Evolutionary conservation across 768 basidiomycete species (phyloP), one percentile per base, ranked within the genome.

Genomic region (Chiua virens): DNA sequence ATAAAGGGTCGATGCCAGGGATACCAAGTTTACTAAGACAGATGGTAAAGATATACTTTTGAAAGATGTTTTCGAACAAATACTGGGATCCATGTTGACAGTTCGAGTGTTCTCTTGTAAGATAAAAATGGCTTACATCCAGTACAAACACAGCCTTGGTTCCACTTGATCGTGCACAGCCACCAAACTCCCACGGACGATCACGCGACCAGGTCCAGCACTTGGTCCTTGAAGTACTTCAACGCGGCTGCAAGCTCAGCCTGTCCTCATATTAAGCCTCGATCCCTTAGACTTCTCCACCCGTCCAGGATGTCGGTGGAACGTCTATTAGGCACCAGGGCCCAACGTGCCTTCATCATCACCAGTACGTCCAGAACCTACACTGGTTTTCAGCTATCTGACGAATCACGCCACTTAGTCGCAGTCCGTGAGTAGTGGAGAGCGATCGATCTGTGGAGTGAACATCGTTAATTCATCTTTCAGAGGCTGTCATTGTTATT

Each of bases 401-500:
- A 40, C 54, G 11, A 32, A 30, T 42, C 37, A 50, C 49, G 38
- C 36, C n/a, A 30, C 5, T 18, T 60, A 85, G 84, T 83, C 49
- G 71, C 76, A 53, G 66, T 82, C 59, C 85, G 87, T 88, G 51
- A 76, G 85, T 79, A 76, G 85, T 79, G 36, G 42, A 51, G 15
- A 20, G n/a, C n/a, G 22, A 22, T 42, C 23, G 27, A 22, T 41
- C 20, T 27, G n/a, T 27, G 43, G 28, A 18, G 17, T 37, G 41
- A 27, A 52, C 42, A 28, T 36, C 13, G 22, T 36, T 55, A 25
- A 58, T 20, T 17, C 15, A 5, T 25, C 18, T 49, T 59, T 41
- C 64, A 92, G 89, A 92, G 74, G 89, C 86, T 2, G 70, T 87
- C 42, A 75, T 85, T 8, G 88, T 93, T 30, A 73, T 92, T 42